phyloP scores from a whole-genome alignment of 495 filamentous ascomycete genomes.

The Penicillium maclennaniae region DNA sequence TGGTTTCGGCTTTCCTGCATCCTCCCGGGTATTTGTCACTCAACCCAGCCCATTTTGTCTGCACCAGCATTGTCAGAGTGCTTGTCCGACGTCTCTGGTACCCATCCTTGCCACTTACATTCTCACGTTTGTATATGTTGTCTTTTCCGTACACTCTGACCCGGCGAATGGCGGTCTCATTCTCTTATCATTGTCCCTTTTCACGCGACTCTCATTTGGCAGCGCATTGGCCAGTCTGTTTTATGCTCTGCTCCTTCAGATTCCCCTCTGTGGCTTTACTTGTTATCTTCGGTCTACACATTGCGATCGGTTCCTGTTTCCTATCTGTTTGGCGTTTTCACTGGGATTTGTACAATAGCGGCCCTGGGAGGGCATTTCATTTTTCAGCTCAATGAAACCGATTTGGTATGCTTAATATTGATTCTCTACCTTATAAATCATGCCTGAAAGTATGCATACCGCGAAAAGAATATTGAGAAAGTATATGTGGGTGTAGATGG shows the following conservation, averaged over 20 bases:
- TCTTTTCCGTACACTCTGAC: slow-evolving; percentile 6
- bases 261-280: slow-evolving; percentile 21
- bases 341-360: slow-evolving; percentile 22
- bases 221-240: slow-evolving; percentile 1
- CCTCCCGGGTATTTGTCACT: background rate
- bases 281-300: slow-evolving; percentile 8
- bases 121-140: slow-evolving; percentile 13
- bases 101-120: background rate
- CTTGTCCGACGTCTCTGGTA: slow-evolving; percentile 17
- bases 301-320: slow-evolving; percentile 2
- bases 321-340: slow-evolving; percentile 18
- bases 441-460: too few species aligned
- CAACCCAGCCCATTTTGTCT: slow-evolving; percentile 2
- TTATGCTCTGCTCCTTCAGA: slow-evolving; percentile 17
- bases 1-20: background rate
- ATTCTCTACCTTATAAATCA: background rate
- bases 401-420: slow-evolving; percentile 2
- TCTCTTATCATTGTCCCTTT: background rate
- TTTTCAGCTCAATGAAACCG: slow-evolving; percentile 19
- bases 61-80: slow-evolving; percentile 15
- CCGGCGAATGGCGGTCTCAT: slow-evolving; percentile 2
- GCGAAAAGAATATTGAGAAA: background rate
- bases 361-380: slow-evolving; percentile 18
- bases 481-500: slow-evolving; percentile 6
- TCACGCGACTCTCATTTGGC: background rate